These are phyloP conservation scores for Arachnopeziza araneosa DNA, from an alignment of 2,329 filamentous ascomycete genomes.

Conservation along the genomic window DNA sequence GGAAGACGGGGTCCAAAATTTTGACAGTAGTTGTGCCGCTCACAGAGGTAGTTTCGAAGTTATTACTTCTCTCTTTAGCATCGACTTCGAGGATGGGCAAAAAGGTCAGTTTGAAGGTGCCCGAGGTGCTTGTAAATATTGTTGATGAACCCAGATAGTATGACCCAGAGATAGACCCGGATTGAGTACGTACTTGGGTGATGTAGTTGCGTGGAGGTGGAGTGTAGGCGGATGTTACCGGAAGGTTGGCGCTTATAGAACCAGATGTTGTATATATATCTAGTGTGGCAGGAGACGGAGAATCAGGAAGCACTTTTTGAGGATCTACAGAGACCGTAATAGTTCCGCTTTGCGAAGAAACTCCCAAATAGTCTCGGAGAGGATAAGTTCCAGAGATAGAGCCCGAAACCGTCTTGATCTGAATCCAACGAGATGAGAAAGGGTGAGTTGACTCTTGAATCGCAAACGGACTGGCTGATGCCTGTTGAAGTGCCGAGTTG, in stretches of 20 bases:
- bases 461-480: background rate
- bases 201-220: constrained; percentile 27
- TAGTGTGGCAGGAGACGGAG: constrained; percentile 23
- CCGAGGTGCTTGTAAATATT: constrained; percentile 19
- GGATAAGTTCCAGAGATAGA: constrained; percentile 25
- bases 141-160: constrained; percentile 23
- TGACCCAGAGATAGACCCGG: constrained; percentile 22
- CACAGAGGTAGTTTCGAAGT: constrained; percentile 22
- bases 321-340: constrained; percentile 20
- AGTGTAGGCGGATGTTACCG: constrained; percentile 13
- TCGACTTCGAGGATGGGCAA: constrained; percentile 21
- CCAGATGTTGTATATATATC: constrained; percentile 23
- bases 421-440: constrained; percentile 22
- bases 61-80: constrained; percentile 2
- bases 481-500: background rate
- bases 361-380: constrained; percentile 23
- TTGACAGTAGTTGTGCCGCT: constrained; percentile 20
- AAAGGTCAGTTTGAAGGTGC: constrained; percentile 15
- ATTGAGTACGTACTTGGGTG: constrained; percentile 21
- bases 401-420: constrained; percentile 25
- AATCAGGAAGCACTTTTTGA: constrained; percentile 13
- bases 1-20: constrained; percentile 24
- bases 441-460: constrained; percentile 1
- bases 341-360: constrained; percentile 22
- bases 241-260: constrained; percentile 18